Evolutionary conservation across 495 filamentous ascomycete genomes (phyloP).

Genomic region (Neurospora terricola): DNA sequence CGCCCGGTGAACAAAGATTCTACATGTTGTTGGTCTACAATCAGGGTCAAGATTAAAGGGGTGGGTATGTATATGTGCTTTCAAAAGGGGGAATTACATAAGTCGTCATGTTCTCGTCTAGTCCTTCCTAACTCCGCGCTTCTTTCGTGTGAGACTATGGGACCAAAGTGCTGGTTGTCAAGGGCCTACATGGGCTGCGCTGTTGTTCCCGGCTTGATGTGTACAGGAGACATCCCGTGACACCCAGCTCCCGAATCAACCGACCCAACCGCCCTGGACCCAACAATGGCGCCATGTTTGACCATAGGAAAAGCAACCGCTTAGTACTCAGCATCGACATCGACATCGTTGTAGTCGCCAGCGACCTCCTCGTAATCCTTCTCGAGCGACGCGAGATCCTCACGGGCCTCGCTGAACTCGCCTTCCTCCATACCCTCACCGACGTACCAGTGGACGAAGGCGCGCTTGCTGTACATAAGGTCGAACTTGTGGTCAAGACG

Average conservation of each 20-base stretch:
- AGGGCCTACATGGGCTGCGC: neutral
- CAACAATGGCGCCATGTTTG: neutral
- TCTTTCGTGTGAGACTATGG: neutral
- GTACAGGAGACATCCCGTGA: no score
- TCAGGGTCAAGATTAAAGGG: neutral
- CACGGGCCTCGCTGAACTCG: slow-evolving; percentile 83
- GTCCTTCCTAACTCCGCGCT: neutral
- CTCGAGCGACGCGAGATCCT: slow-evolving; percentile 81
- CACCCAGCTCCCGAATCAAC: neutral
- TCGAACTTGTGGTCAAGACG: slow-evolving; percentile 90
- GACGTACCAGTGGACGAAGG: slow-evolving; percentile 93
- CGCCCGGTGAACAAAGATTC: neutral
- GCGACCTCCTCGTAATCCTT: slow-evolving; percentile 93
- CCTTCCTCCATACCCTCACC: slow-evolving; percentile 96
- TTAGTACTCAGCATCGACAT: slow-evolving; percentile 64
- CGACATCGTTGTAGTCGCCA: slow-evolving; percentile 59
- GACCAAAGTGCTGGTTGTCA: neutral
- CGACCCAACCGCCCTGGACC: neutral
- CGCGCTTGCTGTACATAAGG: slow-evolving; percentile 93
- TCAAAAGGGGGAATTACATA: neutral
- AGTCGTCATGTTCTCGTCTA: neutral
- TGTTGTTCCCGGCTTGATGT: neutral
- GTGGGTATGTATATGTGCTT: neutral
- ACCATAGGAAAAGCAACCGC: slow-evolving; percentile 4
- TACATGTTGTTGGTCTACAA: neutral